Percentiles rank a stretch among this genome's conserved stretches.
phyloP scores from a whole-genome alignment of 805 yeast species.

The Priceomyces fermenticarens region DNA sequence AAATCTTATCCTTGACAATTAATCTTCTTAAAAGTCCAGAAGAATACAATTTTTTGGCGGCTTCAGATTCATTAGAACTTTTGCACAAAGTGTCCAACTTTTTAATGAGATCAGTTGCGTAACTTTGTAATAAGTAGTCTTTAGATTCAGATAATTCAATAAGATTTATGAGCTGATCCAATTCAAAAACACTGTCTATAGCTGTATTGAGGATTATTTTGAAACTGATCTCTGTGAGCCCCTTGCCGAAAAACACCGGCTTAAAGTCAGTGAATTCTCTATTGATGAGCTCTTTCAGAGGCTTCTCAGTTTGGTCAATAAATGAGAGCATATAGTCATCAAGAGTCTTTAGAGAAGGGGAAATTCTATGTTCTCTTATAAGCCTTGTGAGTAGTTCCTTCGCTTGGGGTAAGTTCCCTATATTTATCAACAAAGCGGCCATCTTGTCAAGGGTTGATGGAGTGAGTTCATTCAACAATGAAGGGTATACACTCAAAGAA shows the following conservation, averaged over 20 bases:
- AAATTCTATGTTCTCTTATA: slow-evolving; percentile 8
- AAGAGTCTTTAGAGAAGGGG: slow-evolving; percentile 23
- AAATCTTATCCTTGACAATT: slow-evolving; percentile 8
- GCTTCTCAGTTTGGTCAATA: slow-evolving; percentile 8
- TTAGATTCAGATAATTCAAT: slow-evolving; percentile 8
- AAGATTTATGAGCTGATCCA: slow-evolving; percentile 24
- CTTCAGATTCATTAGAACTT: slow-evolving; percentile 5
- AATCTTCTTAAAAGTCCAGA: slow-evolving; percentile 19
- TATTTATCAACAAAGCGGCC: slow-evolving; percentile 16
- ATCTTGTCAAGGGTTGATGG: slow-evolving; percentile 21
- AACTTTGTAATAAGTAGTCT: slow-evolving; percentile 10
- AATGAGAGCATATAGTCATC: slow-evolving; percentile 16
- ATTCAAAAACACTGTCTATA: slow-evolving; percentile 22
- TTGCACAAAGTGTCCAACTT: slow-evolving; percentile 15
- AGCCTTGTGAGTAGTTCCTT: slow-evolving; percentile 12
- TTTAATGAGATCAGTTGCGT: slow-evolving; percentile 16
- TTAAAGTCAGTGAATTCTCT: slow-evolving; percentile 23
- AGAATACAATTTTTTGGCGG: slow-evolving; percentile 14
- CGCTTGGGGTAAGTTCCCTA: slow-evolving; percentile 13
- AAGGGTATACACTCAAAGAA: slow-evolving; percentile 10
- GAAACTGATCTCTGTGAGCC: slow-evolving; percentile 15
- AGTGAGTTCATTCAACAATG: slow-evolving; percentile 12
- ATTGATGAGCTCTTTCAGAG: slow-evolving; percentile 9
- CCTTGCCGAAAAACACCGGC: slow-evolving; percentile 24
- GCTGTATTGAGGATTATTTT: slow-evolving; percentile 17